These are phyloP conservation scores for Cordyceps tenuipes DNA, from an alignment of 2,329 filamentous ascomycete species.

Conservation along the genomic window DNA sequence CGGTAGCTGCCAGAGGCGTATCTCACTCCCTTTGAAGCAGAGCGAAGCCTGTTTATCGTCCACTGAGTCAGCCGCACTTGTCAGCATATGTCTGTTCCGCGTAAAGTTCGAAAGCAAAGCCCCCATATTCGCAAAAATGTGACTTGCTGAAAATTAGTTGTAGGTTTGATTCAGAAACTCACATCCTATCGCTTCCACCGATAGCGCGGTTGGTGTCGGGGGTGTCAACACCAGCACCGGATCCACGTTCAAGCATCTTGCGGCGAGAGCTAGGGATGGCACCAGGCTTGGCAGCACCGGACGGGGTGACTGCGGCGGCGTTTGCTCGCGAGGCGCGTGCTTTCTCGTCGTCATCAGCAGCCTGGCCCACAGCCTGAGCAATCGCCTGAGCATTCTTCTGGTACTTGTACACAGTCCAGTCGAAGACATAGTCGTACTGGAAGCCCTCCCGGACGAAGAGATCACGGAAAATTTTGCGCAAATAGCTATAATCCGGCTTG, in stretches of 20 bases:
- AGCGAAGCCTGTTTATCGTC: slow-evolving; percentile 78
- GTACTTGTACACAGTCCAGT: slow-evolving; percentile 99
- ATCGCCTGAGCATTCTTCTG: slow-evolving; percentile 98
- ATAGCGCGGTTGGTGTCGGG: slow-evolving; percentile 67
- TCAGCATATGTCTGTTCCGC: slow-evolving; percentile 65
- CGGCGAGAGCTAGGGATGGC: slow-evolving; percentile 70
- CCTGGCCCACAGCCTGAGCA: slow-evolving; percentile 65
- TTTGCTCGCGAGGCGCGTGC: slow-evolving; percentile 58
- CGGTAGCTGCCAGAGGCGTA: slow-evolving; percentile 32
- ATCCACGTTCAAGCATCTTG: slow-evolving; percentile 69
- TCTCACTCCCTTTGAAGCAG: slow-evolving; percentile 63
- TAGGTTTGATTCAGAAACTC: slow-evolving; percentile 60
- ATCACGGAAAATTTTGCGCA: slow-evolving; percentile 99
- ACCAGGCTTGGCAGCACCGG: slow-evolving; percentile 59
- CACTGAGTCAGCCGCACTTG: slow-evolving; percentile 76
- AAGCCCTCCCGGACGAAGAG: slow-evolving; percentile 98
- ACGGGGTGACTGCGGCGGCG: slow-evolving; percentile 55
- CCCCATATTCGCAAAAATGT: slow-evolving; percentile 69
- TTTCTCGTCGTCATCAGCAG: slow-evolving; percentile 66
- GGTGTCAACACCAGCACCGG: slow-evolving; percentile 52
- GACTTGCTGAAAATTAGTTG: slow-evolving; percentile 34
- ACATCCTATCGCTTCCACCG: slow-evolving; percentile 87
- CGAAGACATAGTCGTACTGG: slow-evolving; percentile 99
- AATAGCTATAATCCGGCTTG: slow-evolving; percentile 99
- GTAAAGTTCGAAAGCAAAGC: slow-evolving; percentile 62